Conservation (phyloP, 352 stramenopile genomes). For the Pythium aquatile region DNA sequence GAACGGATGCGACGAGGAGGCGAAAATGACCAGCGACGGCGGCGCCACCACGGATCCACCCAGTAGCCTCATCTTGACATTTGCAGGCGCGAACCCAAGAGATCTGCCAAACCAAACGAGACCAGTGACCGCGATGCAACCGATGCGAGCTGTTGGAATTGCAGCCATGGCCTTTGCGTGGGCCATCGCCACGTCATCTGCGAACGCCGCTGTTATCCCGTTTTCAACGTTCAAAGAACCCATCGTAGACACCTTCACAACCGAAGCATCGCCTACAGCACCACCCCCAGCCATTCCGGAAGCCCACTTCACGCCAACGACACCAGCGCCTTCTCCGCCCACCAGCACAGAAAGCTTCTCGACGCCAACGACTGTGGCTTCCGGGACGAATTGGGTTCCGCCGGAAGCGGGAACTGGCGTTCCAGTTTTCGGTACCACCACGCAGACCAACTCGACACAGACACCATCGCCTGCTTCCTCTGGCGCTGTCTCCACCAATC, state of each 20-base stretch:
- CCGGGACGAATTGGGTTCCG: no score
- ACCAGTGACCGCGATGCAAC: not conserved
- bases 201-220: not conserved
- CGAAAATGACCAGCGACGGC: constrained; percentile 1
- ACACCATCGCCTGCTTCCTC: no score
- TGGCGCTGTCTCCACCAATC: no score
- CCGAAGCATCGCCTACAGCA: no score
- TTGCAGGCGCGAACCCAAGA: not conserved
- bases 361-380: no score
- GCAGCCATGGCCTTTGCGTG: not conserved
- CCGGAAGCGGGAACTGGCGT: no score
- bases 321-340: no score
- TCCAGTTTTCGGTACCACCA: no score
- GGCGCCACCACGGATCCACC: not conserved
- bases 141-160: not conserved
- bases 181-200: not conserved
- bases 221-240: not conserved
- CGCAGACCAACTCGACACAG: no score
- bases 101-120: not conserved
- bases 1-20: not conserved
- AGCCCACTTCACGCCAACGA: no score
- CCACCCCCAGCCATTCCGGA: no score
- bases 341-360: no score
- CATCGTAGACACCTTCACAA: not conserved
- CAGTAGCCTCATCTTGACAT: constrained; percentile 3